Base-by-base conservation (phyloP, 78 protist genomes). In the Protostelium mycophagum region DNA sequence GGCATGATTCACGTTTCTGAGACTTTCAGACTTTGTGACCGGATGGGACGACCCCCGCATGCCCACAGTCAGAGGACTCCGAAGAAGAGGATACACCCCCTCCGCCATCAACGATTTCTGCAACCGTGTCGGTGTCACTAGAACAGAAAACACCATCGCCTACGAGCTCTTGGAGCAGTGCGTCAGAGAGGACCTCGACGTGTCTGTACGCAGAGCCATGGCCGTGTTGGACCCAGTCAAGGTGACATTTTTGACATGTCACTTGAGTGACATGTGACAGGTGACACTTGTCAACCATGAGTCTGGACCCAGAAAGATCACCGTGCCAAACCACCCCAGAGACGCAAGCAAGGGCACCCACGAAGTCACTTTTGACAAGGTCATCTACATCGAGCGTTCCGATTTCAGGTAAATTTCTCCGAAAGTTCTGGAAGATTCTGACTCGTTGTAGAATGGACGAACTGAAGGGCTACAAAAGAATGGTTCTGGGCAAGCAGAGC, bases 11-110 rank as follows among this genome's bases (percentile, higher is more conserved):
- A n/a, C n/a, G n/a, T n/a, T n/a, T n/a, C n/a, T n/a, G n/a, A n/a
- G n/a, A n/a, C n/a, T 0, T 23, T 29, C 38, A 39, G 83, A 83
- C 31, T 34, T 88, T 83, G 99, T 98, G 37, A 0, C n/a, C 34
- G 99, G 99, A 34, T 99, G 99, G 99, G 99, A 98, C 89, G 99
- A 99, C 90, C 99, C 99, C 29, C 95, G 99, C 31, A 91, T 99
- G 35, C 94, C 89, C 37, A 98, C 99, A 37, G 51, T 97, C 87
- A 38, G 86, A 35, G 98, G 97, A 25, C 88, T 98, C 88, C 91
- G 98, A 37, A 63, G 99, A 28, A 90, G 99, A 35, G 99, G 99
- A 73, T 97, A 88, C 95, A 89, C 98, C 10, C 98, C 99, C 34
- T 95, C 87, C 34, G 93, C 96, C 10, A 92, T 99, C 86, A 95